A percentile compares a stretch with the other conserved stretches of the same genome.
Conservation (phyloP, 495 filamentous ascomycete genomes). For the Tuber aestivum region DNA sequence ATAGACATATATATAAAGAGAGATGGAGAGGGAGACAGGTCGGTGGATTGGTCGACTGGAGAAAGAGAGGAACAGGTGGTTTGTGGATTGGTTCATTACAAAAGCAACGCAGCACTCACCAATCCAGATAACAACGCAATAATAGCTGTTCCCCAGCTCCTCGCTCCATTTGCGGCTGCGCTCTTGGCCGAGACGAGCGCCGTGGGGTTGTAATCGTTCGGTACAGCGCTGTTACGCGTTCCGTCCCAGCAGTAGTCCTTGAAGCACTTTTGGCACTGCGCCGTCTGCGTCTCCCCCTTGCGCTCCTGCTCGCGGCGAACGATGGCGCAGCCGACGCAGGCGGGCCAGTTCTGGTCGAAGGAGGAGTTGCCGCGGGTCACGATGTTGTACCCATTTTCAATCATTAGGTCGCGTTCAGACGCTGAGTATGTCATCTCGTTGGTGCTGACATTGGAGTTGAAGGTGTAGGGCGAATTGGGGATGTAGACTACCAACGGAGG, state of each 20-base stretch:
- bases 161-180: not conserved
- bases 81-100: not conserved
- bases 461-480: constrained; percentile 77
- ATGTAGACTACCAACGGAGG: constrained; percentile 80
- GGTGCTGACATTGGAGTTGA: constrained; percentile 67
- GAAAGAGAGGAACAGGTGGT: not conserved
- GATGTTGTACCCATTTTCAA: constrained; percentile 75
- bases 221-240: constrained; percentile 49
- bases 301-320: constrained; percentile 66
- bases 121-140: not conserved
- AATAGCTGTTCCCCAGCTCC: constrained; percentile 1
- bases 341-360: constrained; percentile 62
- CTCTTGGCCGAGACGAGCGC: constrained; percentile 15
- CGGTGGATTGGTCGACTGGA: not conserved
- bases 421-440: constrained; percentile 58
- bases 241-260: constrained; percentile 83
- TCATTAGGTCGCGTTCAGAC: constrained; percentile 64
- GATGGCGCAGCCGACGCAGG: constrained; percentile 85
- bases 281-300: constrained; percentile 53
- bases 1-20: no score
- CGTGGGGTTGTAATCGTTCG: constrained; percentile 28
- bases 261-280: constrained; percentile 69
- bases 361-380: constrained; percentile 78
- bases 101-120: not conserved
- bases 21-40: not conserved